Percentiles rank a stretch among this genome's conserved stretches.
These are phyloP conservation scores for Cryptosporidium felis DNA, from an alignment of 169 alveolate species.

Conservation along the genomic window DNA sequence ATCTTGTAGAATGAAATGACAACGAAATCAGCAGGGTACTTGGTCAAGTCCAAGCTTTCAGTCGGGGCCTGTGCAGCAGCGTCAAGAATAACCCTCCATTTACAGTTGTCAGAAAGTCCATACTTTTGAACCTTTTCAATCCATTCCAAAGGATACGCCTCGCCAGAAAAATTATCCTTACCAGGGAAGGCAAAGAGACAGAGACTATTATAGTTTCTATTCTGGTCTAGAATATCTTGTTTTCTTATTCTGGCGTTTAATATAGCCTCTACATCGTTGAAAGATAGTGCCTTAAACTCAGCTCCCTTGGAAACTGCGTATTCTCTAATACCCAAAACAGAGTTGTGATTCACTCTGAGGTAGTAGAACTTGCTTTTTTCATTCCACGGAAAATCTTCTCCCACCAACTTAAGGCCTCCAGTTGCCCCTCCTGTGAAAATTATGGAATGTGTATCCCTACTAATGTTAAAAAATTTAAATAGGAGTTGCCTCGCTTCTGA, in stretches of 20 bases:
- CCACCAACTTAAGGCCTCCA: constrained; percentile 74
- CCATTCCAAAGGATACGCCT: constrained; percentile 71
- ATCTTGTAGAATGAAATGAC: constrained; percentile 76
- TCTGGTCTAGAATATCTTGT: background rate
- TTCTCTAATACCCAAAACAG: constrained; percentile 76
- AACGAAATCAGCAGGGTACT: constrained; percentile 74
- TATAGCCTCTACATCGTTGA: constrained; percentile 65
- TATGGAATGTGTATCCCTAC: constrained; percentile 60
- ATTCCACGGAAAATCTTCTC: constrained; percentile 75
- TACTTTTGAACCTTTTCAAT: constrained; percentile 60
- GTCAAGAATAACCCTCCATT: constrained; percentile 74
- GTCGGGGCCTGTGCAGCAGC: constrained; percentile 78
- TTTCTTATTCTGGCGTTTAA: constrained; percentile 26
- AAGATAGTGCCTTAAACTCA: constrained; percentile 50
- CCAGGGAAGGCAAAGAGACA: constrained; percentile 76
- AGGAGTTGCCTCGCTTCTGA: constrained; percentile 72
- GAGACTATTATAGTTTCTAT: background rate
- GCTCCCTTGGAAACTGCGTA: constrained; percentile 72
- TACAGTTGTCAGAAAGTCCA: constrained; percentile 72
- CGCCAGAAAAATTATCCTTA: constrained; percentile 76
- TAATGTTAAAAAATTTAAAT: constrained; percentile 66
- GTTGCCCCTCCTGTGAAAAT: constrained; percentile 78
- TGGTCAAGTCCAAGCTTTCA: constrained; percentile 45
- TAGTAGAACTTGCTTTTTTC: constrained; percentile 60
- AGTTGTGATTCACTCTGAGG: constrained; percentile 73